These are phyloP conservation scores for Penicillium mononematosum DNA, from an alignment of 495 filamentous ascomycete genomes.

Conservation along the genomic window DNA sequence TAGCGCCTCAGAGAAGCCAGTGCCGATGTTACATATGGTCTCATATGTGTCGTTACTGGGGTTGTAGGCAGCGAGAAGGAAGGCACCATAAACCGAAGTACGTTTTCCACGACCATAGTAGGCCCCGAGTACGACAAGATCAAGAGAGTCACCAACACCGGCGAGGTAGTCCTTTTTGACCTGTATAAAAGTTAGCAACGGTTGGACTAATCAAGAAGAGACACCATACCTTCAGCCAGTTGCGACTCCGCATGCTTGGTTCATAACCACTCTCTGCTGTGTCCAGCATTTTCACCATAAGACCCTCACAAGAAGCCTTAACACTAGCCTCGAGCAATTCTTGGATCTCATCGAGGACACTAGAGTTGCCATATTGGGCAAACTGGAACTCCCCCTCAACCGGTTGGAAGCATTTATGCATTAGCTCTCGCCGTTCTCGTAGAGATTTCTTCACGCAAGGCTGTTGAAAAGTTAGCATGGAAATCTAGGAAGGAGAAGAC, in stretches of 20 bases:
- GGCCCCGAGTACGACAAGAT: constrained; percentile 92
- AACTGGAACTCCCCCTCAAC: constrained; percentile 90
- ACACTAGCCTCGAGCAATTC: constrained; percentile 86
- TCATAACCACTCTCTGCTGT: constrained; percentile 89
- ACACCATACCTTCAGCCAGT: constrained; percentile 84
- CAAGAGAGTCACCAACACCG: constrained; percentile 90
- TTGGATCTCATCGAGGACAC: constrained; percentile 89
- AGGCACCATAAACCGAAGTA: constrained; percentile 91
- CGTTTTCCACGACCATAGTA: constrained; percentile 95
- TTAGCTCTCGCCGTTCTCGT: constrained; percentile 74
- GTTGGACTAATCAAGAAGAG: not conserved
- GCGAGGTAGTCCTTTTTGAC: constrained; percentile 97
- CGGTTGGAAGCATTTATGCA: constrained; percentile 69
- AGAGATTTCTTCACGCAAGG: constrained; percentile 83
- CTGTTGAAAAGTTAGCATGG: constrained; percentile 30
- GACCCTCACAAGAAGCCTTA: constrained; percentile 90
- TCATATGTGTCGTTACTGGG: constrained; percentile 74
- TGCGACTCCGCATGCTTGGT: constrained; percentile 89
- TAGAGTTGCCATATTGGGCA: constrained; percentile 83
- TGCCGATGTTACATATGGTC: constrained; percentile 97
- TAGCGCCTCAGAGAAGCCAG: constrained; percentile 86
- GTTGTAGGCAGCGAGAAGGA: constrained; percentile 94
- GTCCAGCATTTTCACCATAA: constrained; percentile 99
- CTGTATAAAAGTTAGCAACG: constrained; percentile 33
- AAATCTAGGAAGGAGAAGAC: not conserved